Base-by-base conservation (phyloP, 2,329 filamentous ascomycete species). In the Metarhizium guizhouense region DNA sequence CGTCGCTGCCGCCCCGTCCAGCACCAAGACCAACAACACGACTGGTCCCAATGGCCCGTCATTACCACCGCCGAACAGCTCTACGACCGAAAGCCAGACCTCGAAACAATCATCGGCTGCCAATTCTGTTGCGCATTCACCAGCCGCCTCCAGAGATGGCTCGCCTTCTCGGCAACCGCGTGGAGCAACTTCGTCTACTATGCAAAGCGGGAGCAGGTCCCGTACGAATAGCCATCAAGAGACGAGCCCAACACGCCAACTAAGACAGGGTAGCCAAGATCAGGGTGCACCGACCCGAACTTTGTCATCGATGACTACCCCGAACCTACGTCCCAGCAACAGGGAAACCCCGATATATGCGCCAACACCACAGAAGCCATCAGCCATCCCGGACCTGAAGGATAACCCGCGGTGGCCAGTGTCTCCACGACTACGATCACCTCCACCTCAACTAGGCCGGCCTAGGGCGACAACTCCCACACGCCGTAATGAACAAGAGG, bases 371-470 rank as follows among this genome's bases (percentile, higher is more conserved):
- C 80, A 86, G 64, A 90, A 91, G 69, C 73, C 80, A 5, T 68
- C 74, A 29, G 66, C 74, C 59, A 66, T 70, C 52, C 67, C 75
- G 53, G 78, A 86, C 53, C 65, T 77, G 45, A 79, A 68, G 64
- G 80, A 84, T 56, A 79, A 79, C 54, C 83, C 83, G 59, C 81
- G 86, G 70, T 93, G 88, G 88, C 87, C 89, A 30, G 73, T 87
- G 58, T 92, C 88, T 50, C 88, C 89, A 49, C 81, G 88, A 59
- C 69, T 94, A 60, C 87, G 86, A 67, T 91, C 89, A 7, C 89
- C 89, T 54, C 87, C 89, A 20, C 87, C 88, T 13, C 67, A 74
- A 54, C 65, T 75, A 55, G 76, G 72, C 65, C 77, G 73, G 58
- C 74, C 72, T 60, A 76, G 73, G 52, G 71, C 70, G 61, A 74